phyloP scores from a whole-genome alignment of 2,329 filamentous ascomycete genomes.

The Pyrenophora teres region DNA sequence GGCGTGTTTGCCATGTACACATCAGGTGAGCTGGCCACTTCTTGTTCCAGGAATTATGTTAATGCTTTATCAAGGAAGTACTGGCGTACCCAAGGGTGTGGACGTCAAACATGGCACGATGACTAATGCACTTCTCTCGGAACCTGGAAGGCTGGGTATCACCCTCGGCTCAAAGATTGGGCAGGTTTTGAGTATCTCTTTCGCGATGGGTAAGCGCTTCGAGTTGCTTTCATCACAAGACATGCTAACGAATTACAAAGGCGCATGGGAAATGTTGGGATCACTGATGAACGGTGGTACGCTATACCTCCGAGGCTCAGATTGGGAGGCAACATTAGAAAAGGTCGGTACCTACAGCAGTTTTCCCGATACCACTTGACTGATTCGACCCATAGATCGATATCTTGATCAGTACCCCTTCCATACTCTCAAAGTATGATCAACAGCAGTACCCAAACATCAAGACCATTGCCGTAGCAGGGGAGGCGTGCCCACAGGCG shows the following conservation, averaged over 20 bases:
- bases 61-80: constrained; percentile 49
- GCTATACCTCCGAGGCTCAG: constrained; percentile 57
- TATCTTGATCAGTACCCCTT: constrained; percentile 61
- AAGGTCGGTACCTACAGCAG: constrained; percentile 44
- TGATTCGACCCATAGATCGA: constrained; percentile 49
- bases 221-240: not conserved
- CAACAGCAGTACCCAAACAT: constrained; percentile 57
- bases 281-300: constrained; percentile 64
- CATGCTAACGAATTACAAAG: constrained; percentile 39
- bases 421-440: constrained; percentile 58
- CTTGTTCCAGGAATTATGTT: not conserved
- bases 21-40: constrained; percentile 42
- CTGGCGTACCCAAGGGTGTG: constrained; percentile 63
- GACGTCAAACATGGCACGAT: constrained; percentile 62
- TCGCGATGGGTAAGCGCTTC: constrained; percentile 63
- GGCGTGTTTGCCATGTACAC: constrained; percentile 57
- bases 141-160: constrained; percentile 59
- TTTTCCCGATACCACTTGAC: not conserved
- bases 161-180: constrained; percentile 57
- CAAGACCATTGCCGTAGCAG: constrained; percentile 59
- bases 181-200: constrained; percentile 62
- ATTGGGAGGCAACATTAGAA: constrained; percentile 55
- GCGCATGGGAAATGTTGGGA: constrained; percentile 65
- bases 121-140: constrained; percentile 58
- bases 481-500: constrained; percentile 57